Evolutionary conservation across 177 flowering plant species (phyloP).

Genomic region (Vitis hybrid): DNA sequence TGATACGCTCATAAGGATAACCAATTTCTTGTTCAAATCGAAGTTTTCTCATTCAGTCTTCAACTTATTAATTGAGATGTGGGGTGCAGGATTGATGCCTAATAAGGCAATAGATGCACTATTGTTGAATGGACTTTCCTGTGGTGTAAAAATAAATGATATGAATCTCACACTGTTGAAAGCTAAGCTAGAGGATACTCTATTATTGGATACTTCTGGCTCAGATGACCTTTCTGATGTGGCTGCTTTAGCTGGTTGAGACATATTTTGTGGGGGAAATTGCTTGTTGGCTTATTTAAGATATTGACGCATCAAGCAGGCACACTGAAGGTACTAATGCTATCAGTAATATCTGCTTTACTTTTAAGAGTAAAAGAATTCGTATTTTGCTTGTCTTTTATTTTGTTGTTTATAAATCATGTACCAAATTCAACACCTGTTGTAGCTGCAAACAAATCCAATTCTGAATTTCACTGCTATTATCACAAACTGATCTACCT

Average conservation of each 20-base stretch:
- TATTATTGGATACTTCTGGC: slow-evolving; percentile 10
- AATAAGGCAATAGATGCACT: slow-evolving; percentile 13
- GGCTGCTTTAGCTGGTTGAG: slow-evolving; percentile 29
- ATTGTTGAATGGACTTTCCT: slow-evolving; percentile 13
- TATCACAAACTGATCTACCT: too few relatives aligned
- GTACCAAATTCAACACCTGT: too few relatives aligned
- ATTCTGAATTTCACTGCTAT: too few relatives aligned
- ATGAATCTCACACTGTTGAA: slow-evolving; percentile 10
- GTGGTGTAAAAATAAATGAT: slow-evolving; percentile 17
- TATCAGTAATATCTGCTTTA: not conserved
- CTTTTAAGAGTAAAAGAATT: too few relatives aligned
- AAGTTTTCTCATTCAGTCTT: slow-evolving; percentile 9
- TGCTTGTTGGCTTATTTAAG: not conserved
- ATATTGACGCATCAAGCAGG: not conserved
- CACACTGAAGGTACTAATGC: not conserved
- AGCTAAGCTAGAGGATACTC: slow-evolving; percentile 12
- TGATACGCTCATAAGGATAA: slow-evolving; percentile 13
- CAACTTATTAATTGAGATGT: slow-evolving; percentile 18
- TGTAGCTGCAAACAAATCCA: too few relatives aligned
- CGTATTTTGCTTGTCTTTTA: too few relatives aligned
- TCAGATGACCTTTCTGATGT: slow-evolving; percentile 25
- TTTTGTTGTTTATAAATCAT: too few relatives aligned
- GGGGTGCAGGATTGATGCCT: slow-evolving; percentile 25
- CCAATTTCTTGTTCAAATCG: slow-evolving; percentile 13
- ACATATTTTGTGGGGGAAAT: not conserved